phyloP scores from a whole-genome alignment of 169 alveolate species.

The Cryptosporidium canis region DNA sequence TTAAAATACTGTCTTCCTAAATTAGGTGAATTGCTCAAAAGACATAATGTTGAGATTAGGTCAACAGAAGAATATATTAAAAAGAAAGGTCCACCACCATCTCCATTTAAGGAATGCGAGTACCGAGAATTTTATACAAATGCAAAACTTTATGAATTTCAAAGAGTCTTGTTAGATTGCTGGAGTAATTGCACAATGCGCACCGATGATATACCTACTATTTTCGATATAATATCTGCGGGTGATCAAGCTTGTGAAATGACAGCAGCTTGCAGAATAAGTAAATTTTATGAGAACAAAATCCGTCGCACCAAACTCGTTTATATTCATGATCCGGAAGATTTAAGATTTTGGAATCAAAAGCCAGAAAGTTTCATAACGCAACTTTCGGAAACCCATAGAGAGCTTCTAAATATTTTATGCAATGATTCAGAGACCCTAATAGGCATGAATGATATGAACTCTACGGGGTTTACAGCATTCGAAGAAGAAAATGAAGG shows the following conservation, averaged over 20 bases:
- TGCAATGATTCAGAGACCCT: slow-evolving; percentile 59
- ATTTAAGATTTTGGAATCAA: slow-evolving; percentile 70
- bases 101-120: slow-evolving; percentile 74
- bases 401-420: slow-evolving; percentile 24
- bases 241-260: slow-evolving; percentile 80
- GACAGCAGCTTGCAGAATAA: slow-evolving; percentile 76
- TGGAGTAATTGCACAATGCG: slow-evolving; percentile 10
- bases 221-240: slow-evolving; percentile 74
- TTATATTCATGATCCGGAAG: slow-evolving; percentile 65
- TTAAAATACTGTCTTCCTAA: slow-evolving; percentile 74
- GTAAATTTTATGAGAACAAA: slow-evolving; percentile 55
- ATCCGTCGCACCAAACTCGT: slow-evolving; percentile 44
- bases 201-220: background rate
- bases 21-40: slow-evolving; percentile 70
- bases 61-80: slow-evolving; percentile 75
- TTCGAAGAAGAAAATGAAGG: slow-evolving; percentile 41
- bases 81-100: slow-evolving; percentile 75
- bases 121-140: slow-evolving; percentile 76
- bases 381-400: slow-evolving; percentile 45
- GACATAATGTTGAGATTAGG: slow-evolving; percentile 60
- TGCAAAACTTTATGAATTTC: slow-evolving; percentile 73
- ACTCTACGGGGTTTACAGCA: slow-evolving; percentile 35
- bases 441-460: slow-evolving; percentile 48
- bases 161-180: slow-evolving; percentile 56
- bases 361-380: slow-evolving; percentile 44